Conservation (phyloP, 768 basidiomycete genomes). For the Phaeotremella skinneri region DNA sequence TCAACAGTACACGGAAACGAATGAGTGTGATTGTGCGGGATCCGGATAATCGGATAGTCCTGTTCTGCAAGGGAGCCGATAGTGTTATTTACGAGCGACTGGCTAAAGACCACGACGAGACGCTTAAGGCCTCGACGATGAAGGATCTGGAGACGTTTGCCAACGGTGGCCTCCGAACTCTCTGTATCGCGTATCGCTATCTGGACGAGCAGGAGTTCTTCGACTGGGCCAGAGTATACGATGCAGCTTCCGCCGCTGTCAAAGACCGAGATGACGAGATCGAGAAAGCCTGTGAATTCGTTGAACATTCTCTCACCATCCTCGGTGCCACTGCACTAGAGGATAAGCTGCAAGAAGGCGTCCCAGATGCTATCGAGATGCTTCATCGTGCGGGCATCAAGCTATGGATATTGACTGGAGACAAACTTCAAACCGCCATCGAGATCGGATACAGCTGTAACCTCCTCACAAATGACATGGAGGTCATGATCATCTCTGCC, state of each 20-base stretch:
- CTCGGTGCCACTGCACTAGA: slow-evolving; percentile 94
- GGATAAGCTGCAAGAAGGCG: slow-evolving; percentile 95
- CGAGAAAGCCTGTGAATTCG: slow-evolving; percentile 75
- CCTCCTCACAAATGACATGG: slow-evolving; percentile 88
- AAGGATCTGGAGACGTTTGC: slow-evolving; percentile 92
- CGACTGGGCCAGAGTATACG: slow-evolving; percentile 74
- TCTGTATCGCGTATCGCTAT: slow-evolving; percentile 80
- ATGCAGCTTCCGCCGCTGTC: slow-evolving; percentile 72
- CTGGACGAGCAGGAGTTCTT: slow-evolving; percentile 80
- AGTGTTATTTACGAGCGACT: slow-evolving; percentile 88
- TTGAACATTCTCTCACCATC: slow-evolving; percentile 79
- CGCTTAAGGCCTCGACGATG: slow-evolving; percentile 70
- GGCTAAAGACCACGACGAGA: slow-evolving; percentile 68
- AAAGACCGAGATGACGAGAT: slow-evolving; percentile 86
- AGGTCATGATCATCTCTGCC: slow-evolving; percentile 93
- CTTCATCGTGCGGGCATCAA: slow-evolving; percentile 93
- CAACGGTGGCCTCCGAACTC: slow-evolving; percentile 83
- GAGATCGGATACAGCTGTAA: slow-evolving; percentile 98
- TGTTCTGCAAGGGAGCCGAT: slow-evolving; percentile 98
- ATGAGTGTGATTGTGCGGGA: slow-evolving; percentile 90
- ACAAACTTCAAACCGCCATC: slow-evolving; percentile 97
- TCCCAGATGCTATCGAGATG: slow-evolving; percentile 90
- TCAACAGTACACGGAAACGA: slow-evolving; percentile 88
- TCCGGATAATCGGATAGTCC: slow-evolving; percentile 74
- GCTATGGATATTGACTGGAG: slow-evolving; percentile 95